Conservation (phyloP, 2,329 filamentous ascomycete species). For the Fusarium sambucinum region DNA sequence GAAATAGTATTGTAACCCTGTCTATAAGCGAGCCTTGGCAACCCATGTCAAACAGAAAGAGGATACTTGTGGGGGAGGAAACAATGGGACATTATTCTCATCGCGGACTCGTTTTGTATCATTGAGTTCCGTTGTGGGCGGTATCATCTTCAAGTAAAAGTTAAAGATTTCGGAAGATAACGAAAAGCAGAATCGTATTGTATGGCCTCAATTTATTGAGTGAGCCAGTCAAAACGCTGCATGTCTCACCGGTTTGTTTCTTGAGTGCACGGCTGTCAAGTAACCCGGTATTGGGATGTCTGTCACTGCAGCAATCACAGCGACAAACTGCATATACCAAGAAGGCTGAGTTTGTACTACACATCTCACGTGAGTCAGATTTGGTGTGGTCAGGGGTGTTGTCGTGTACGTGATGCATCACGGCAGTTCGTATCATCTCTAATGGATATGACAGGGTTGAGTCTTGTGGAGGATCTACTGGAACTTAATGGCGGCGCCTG, state of each 20-base stretch:
- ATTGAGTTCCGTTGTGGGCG: not conserved
- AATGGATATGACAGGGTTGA: not conserved
- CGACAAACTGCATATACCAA: not conserved
- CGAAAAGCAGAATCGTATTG: not conserved
- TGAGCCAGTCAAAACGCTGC: not conserved
- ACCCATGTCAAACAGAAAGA: not conserved
- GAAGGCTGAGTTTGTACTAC: not conserved
- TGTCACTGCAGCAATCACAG: not conserved
- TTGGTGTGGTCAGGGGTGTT: too few species aligned
- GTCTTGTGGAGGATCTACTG: not conserved
- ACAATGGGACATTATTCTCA: not conserved
- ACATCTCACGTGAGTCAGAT: not conserved
- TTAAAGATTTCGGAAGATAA: not conserved
- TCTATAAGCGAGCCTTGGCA: not conserved
- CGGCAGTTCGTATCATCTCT: not conserved
- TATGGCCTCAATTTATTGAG: not conserved
- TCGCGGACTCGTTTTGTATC: not conserved
- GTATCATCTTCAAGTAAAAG: too few species aligned
- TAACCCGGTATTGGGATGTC: not conserved
- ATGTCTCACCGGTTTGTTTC: conserved; percentile 7
- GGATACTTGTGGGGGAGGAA: not conserved
- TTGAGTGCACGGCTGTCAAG: not conserved
- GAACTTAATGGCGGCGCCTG: not conserved
- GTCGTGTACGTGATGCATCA: not conserved
- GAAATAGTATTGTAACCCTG: not conserved